Percentiles rank a stretch among this genome's conserved stretches.
Evolutionary conservation across 78 protist genomes (phyloP).

Genomic region (Tieghemostelium lacteum): DNA sequence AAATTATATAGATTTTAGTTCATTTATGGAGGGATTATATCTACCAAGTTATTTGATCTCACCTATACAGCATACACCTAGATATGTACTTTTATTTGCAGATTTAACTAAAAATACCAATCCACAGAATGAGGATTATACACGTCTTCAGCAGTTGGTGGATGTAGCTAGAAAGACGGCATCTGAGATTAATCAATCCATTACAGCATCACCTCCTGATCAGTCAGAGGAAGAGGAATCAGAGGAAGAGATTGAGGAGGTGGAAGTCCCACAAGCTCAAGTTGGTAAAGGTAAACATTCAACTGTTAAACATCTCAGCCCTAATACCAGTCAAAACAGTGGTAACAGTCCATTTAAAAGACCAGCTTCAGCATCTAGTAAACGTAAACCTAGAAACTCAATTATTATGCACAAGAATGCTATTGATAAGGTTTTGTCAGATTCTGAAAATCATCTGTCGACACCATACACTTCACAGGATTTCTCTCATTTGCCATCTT

Average conservation of each 20-base stretch:
- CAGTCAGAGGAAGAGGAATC: too few species aligned
- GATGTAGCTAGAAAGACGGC: slow-evolving; percentile 33
- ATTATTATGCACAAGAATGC: slow-evolving; percentile 76
- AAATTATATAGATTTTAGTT: slow-evolving; percentile 9
- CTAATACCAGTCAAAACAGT: too few species aligned
- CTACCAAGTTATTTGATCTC: slow-evolving; percentile 56
- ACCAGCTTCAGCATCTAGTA: slow-evolving; percentile 69
- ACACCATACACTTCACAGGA: neutral
- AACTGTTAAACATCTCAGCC: too few species aligned
- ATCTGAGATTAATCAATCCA: slow-evolving; percentile 44
- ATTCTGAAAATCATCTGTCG: neutral
- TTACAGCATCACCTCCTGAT: slow-evolving; percentile 24
- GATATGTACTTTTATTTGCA: slow-evolving; percentile 52
- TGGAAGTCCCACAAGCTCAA: too few species aligned
- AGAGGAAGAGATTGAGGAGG: neutral
- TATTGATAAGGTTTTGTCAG: slow-evolving; percentile 40
- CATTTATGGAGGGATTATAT: slow-evolving; percentile 19
- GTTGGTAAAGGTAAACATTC: too few species aligned
- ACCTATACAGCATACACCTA: slow-evolving; percentile 74
- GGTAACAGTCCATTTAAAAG: slow-evolving; percentile 1
- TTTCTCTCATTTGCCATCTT: slow-evolving; percentile 37
- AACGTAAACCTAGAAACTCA: slow-evolving; percentile 54
- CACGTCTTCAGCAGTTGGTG: slow-evolving; percentile 1
- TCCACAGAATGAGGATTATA: slow-evolving; percentile 53
- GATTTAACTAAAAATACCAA: slow-evolving; percentile 50